phyloP scores from a whole-genome alignment of 176 grass and related monocot species.

The Musa schizocarpa region DNA sequence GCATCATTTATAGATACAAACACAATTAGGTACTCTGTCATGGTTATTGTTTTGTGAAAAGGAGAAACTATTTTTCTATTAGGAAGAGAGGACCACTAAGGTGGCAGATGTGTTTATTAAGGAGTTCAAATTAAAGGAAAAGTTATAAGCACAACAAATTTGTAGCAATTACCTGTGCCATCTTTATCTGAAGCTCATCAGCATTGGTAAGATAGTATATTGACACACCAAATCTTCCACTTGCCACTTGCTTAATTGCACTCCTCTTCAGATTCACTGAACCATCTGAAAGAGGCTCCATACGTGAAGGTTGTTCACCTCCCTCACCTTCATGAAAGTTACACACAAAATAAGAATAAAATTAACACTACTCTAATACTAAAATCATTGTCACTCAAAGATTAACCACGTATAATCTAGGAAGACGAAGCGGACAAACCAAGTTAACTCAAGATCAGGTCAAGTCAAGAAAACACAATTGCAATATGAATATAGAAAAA shows the following conservation, averaged over 20 bases:
- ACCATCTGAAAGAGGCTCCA: conserved; percentile 86
- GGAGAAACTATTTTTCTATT: neutral
- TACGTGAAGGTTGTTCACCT: conserved; percentile 91
- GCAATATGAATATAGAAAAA: neutral
- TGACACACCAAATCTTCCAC: conserved; percentile 94
- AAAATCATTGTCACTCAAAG: neutral
- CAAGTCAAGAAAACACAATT: neutral
- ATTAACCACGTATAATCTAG: neutral
- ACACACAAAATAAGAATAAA: neutral
- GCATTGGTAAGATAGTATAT: conserved; percentile 98
- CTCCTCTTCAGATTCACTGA: conserved; percentile 88
- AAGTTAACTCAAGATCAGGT: neutral
- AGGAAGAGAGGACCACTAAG: neutral
- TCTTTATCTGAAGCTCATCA: conserved; percentile 99
- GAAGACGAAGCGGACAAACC: neutral
- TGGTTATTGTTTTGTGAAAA: neutral
- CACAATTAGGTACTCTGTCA: neutral
- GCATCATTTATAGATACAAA: neutral
- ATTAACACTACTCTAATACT: neutral
- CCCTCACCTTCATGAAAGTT: conserved; percentile 58
- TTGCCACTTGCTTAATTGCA: conserved; percentile 99
- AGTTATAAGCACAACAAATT: neutral
- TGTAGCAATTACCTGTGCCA: conserved; percentile 65
- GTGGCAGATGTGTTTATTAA: neutral
- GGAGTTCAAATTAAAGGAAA: conserved; percentile 6